Evolutionary conservation across 306 rosid species (phyloP).

Genomic region (Elaeagnus macrophylla): DNA sequence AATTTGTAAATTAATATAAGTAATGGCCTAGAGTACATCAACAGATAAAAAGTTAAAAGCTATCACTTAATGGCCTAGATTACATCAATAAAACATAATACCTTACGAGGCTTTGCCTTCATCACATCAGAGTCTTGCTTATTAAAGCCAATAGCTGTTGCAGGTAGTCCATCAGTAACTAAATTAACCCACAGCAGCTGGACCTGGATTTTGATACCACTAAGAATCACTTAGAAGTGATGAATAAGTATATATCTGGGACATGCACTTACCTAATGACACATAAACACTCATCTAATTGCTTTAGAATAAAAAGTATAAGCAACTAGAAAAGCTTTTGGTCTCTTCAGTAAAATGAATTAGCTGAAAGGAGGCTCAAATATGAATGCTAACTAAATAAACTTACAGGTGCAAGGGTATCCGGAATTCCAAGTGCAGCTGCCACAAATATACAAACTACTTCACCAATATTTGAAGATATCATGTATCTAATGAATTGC

Average conservation of each 20-base stretch:
- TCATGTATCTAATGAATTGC: conserved; percentile 98
- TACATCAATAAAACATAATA: conserved; percentile 22
- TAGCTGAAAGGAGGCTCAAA: conserved; percentile 3
- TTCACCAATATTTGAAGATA: conserved; percentile 97
- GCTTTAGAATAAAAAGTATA: not conserved
- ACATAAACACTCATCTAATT: not conserved
- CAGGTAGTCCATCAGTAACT: conserved; percentile 98
- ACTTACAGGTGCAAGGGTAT: conserved; percentile 96
- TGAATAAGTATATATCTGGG: not conserved
- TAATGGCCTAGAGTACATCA: too few relatives aligned
- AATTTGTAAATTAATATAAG: too few relatives aligned
- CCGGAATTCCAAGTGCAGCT: conserved; percentile 98
- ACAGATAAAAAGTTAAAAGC: too few relatives aligned
- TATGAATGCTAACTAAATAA: conserved; percentile 1
- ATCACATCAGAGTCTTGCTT: conserved; percentile 96
- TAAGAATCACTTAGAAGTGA: not conserved
- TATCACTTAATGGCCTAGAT: not conserved
- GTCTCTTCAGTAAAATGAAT: conserved; percentile 11
- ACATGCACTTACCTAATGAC: not conserved
- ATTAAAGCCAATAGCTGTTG: conserved; percentile 97
- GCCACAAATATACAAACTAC: conserved; percentile 98
- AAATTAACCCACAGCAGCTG: conserved; percentile 97
- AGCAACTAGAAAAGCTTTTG: not conserved
- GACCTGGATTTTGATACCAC: conserved; percentile 43
- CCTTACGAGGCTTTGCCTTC: conserved; percentile 95